A percentile compares a stretch with the other conserved stretches of the same genome.
These are phyloP conservation scores for Candida insectorum DNA, from an alignment of 805 yeast genomes.

Conservation along the genomic window DNA sequence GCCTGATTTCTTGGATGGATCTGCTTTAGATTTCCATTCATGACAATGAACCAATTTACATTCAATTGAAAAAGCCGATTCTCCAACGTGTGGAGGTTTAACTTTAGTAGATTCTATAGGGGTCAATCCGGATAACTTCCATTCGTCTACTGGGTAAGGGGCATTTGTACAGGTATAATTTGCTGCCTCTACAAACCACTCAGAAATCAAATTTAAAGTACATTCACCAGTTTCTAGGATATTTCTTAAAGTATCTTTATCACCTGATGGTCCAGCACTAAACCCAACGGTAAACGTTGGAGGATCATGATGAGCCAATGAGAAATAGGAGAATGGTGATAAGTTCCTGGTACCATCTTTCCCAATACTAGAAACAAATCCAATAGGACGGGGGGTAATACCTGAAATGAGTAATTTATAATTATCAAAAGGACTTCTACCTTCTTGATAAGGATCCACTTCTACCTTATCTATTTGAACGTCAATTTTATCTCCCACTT, in stretches of 20 bases:
- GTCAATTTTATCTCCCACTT: slow-evolving; percentile 41
- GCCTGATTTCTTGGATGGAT: slow-evolving; percentile 34
- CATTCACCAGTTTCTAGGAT: slow-evolving; percentile 51
- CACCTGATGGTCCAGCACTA: slow-evolving; percentile 21
- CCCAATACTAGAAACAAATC: slow-evolving; percentile 48
- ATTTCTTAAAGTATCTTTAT: slow-evolving; percentile 50
- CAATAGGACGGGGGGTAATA: slow-evolving; percentile 61
- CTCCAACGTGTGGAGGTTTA: slow-evolving; percentile 55
- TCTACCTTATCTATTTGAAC: slow-evolving; percentile 36
- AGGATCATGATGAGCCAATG: slow-evolving; percentile 48
- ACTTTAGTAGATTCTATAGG: slow-evolving; percentile 42
- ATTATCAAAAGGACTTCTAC: slow-evolving; percentile 39
- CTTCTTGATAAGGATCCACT: slow-evolving; percentile 46
- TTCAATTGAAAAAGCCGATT: slow-evolving; percentile 58
- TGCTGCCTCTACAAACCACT: slow-evolving; percentile 65
- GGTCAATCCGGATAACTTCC: slow-evolving; percentile 53
- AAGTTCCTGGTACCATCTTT: slow-evolving; percentile 44
- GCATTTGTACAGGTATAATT: slow-evolving; percentile 46
- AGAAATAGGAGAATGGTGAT: slow-evolving; percentile 59
- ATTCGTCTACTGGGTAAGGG: slow-evolving; percentile 51
- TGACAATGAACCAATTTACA: slow-evolving; percentile 45
- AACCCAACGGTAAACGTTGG: slow-evolving; percentile 54
- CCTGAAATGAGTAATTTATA: slow-evolving; percentile 50
- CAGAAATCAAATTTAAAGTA: slow-evolving; percentile 56
- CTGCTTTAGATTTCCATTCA: slow-evolving; percentile 41